A percentile compares a stretch with the other conserved stretches of the same genome.
Evolutionary conservation across 306 rosid species (phyloP).

Genomic region (Alnus rubra): DNA sequence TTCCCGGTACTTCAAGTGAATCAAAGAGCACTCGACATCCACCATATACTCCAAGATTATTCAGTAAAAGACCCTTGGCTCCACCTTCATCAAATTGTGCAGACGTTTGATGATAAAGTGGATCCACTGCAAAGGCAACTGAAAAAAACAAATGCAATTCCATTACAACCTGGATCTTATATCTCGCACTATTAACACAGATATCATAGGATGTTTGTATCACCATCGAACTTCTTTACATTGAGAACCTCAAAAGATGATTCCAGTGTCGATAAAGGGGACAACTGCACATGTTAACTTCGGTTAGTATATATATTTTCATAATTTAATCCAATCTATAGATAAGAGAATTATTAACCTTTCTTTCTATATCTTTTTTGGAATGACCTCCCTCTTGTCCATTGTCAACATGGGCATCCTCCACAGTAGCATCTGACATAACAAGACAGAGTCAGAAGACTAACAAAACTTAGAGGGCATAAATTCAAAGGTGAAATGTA

Average conservation of each 20-base stretch:
- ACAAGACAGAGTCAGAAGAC: conserved; percentile 28
- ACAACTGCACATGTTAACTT: conserved; percentile 62
- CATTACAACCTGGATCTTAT: conserved; percentile 29
- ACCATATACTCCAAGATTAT: conserved; percentile 87
- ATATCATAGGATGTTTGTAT: conserved; percentile 37
- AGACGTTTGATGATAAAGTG: conserved; percentile 92
- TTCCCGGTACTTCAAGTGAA: conserved; percentile 79
- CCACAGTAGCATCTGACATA: conserved; percentile 42
- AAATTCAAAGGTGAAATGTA: conserved; percentile 22
- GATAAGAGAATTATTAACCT: conserved; percentile 49
- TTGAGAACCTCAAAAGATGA: conserved; percentile 84
- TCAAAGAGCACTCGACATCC: conserved; percentile 89
- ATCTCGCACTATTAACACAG: conserved; percentile 24
- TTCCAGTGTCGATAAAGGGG: conserved; percentile 91
- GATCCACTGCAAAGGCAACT: conserved; percentile 97
- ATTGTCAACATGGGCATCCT: conserved; percentile 47
- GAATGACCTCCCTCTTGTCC: conserved; percentile 51
- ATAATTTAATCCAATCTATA: conserved; percentile 8
- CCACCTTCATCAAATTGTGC: conserved; percentile 99
- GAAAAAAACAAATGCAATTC: conserved; percentile 39
- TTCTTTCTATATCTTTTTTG: conserved; percentile 62
- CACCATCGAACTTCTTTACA: conserved; percentile 93
- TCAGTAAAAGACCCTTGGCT: conserved; percentile 92
- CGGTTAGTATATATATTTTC: conserved; percentile 30
- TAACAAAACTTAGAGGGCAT: conserved; percentile 15